Percentiles rank a stretch among this genome's conserved stretches.
Conservation (phyloP, 257 asterid genomes). For the Petunia axillaris region DNA sequence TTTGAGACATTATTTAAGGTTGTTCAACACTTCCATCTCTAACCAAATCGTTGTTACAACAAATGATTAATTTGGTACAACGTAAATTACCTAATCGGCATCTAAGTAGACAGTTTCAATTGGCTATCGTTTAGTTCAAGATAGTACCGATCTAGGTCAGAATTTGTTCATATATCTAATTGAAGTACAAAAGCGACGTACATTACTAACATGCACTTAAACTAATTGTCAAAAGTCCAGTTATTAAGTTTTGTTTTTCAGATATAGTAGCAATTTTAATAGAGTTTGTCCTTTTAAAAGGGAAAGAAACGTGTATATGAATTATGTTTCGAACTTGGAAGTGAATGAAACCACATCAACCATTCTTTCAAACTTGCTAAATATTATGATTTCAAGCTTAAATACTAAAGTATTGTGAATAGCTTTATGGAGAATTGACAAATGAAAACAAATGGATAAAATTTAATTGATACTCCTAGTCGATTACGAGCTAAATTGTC, state of each 20-base stretch:
- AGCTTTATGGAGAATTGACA: background rate
- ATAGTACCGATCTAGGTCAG: background rate
- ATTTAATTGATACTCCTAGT: background rate
- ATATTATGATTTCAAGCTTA: background rate
- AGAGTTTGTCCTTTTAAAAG: background rate
- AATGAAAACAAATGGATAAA: background rate
- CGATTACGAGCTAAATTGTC: constrained; percentile 8
- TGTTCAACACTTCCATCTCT: background rate
- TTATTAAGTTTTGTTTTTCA: background rate
- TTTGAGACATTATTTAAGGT: background rate
- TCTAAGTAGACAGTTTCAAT: constrained; percentile 9
- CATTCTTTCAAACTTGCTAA: background rate
- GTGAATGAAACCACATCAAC: too few species aligned
- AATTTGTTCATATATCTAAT: background rate
- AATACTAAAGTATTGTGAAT: background rate
- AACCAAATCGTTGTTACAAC: constrained; percentile 6
- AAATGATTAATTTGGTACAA: constrained; percentile 21
- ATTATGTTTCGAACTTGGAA: background rate
- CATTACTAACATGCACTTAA: too few species aligned
- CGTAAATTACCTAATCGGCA: background rate
- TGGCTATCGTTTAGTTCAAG: constrained; percentile 5
- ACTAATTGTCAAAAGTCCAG: background rate
- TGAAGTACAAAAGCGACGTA: too few species aligned
- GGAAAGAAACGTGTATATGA: background rate
- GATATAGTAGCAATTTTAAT: background rate